Conservation (phyloP, 1,284 basidiomycete genomes). For the Polyporus tsugae region DNA sequence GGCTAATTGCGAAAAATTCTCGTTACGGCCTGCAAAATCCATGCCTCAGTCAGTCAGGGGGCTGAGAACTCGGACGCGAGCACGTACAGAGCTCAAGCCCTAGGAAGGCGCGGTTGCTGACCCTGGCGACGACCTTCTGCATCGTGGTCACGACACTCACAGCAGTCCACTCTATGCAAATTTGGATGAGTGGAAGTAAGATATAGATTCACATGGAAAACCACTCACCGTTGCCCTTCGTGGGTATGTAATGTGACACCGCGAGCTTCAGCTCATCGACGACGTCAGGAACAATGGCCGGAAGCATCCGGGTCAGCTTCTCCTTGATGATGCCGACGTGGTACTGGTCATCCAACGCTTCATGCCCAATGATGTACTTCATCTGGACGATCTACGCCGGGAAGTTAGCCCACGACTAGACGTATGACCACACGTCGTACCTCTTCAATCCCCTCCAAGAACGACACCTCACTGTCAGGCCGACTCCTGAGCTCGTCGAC, state of each 20-base stretch:
- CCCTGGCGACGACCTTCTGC: conserved; percentile 36
- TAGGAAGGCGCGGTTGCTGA: conserved; percentile 40
- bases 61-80: background rate
- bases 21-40: conserved; percentile 31
- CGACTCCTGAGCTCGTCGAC: conserved; percentile 42
- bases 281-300: conserved; percentile 35
- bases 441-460: conserved; percentile 37
- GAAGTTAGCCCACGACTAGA: background rate
- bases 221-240: conserved; percentile 30
- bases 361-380: conserved; percentile 37
- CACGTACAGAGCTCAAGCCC: conserved; percentile 39
- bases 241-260: conserved; percentile 32
- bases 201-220: background rate
- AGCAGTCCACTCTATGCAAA: conserved; percentile 34
- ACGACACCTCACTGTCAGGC: conserved; percentile 42
- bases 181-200: background rate
- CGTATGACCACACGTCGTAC: conserved; percentile 29
- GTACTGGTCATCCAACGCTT: conserved; percentile 35
- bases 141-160: conserved; percentile 27
- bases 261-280: conserved; percentile 39
- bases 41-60: background rate
- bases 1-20: conserved; percentile 29
- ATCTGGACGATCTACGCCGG: conserved; percentile 17
- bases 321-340: conserved; percentile 39
- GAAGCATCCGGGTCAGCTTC: conserved; percentile 37